Evolutionary conservation across 129 eudicot species (phyloP).

Genomic region (Erigeron canadensis): DNA sequence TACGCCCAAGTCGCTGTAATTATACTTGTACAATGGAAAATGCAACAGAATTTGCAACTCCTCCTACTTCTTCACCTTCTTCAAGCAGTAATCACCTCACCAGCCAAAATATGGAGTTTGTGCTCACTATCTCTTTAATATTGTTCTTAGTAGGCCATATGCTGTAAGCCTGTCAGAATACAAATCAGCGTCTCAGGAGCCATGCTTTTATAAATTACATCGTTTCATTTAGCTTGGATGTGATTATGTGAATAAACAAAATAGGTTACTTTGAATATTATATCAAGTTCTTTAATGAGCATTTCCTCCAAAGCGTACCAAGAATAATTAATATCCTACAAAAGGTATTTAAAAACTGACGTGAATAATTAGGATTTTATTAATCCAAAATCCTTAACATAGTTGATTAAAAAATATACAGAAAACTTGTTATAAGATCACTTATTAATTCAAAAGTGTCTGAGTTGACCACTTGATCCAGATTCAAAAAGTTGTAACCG

Average conservation of each 20-base stretch:
- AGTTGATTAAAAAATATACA: not conserved
- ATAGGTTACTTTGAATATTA: constrained; percentile 2
- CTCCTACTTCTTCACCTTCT: constrained; percentile 39
- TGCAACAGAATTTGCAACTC: constrained; percentile 15
- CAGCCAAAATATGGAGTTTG: constrained; percentile 22
- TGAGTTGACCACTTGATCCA: not conserved
- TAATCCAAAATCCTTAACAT: not conserved
- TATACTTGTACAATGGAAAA: constrained; percentile 75
- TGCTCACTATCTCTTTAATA: constrained; percentile 32
- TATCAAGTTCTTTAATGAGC: not conserved
- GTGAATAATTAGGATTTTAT: not conserved
- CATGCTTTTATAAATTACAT: constrained; percentile 9
- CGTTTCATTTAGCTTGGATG: constrained; percentile 11
- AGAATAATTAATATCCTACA: not conserved
- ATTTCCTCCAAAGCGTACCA: not conserved
- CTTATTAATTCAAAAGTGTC: constrained; percentile 1
- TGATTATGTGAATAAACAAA: constrained; percentile 12
- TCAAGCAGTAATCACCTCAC: constrained; percentile 31
- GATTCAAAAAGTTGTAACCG: not conserved
- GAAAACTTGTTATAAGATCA: not conserved
- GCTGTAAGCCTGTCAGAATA: constrained; percentile 38
- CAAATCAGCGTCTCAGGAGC: constrained; percentile 15
- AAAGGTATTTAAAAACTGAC: not conserved
- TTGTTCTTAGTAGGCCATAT: constrained; percentile 32
- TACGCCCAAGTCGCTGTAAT: constrained; percentile 82